Percentiles rank a stretch among this genome's conserved stretches.
phyloP scores from a whole-genome alignment of 2,329 filamentous ascomycete species.

The Phialophora expanda region DNA sequence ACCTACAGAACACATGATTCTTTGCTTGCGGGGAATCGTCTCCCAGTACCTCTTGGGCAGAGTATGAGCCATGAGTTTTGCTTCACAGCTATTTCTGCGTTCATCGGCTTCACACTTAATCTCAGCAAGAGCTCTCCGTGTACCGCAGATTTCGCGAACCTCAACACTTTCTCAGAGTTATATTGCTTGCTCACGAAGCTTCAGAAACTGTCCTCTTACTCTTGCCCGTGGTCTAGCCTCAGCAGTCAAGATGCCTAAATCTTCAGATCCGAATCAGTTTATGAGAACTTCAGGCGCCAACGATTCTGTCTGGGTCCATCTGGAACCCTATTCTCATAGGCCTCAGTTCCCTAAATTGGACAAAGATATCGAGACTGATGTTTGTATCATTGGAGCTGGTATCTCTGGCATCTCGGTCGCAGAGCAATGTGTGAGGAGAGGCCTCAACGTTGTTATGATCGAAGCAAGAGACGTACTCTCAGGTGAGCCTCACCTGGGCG shows the following conservation, averaged over 20 bases:
- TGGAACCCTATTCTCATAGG: slow-evolving; percentile 52
- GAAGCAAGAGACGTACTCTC: slow-evolving; percentile 60
- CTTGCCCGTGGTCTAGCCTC: background rate
- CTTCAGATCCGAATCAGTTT: slow-evolving; percentile 40
- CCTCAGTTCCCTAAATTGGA: slow-evolving; percentile 53
- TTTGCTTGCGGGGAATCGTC: background rate
- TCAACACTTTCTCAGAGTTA: background rate
- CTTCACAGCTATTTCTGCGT: slow-evolving; percentile 1
- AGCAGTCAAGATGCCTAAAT: slow-evolving; percentile 5
- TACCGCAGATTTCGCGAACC: background rate
- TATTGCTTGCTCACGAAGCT: background rate
- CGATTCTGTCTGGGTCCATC: slow-evolving; percentile 61
- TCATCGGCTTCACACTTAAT: background rate
- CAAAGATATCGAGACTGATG: slow-evolving; percentile 54
- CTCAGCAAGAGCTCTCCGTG: background rate
- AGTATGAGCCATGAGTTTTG: background rate
- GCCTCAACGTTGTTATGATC: slow-evolving; percentile 57
- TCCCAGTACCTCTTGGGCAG: background rate
- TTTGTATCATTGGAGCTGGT: slow-evolving; percentile 59
- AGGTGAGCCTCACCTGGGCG: slow-evolving; percentile 1
- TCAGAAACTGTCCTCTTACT: background rate
- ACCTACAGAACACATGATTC: background rate
- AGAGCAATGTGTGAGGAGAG: slow-evolving; percentile 60
- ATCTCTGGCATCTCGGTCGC: slow-evolving; percentile 60
- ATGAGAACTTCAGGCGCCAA: slow-evolving; percentile 57